Conservation (phyloP, 257 asterid genomes). For the Prunella vulgaris region DNA sequence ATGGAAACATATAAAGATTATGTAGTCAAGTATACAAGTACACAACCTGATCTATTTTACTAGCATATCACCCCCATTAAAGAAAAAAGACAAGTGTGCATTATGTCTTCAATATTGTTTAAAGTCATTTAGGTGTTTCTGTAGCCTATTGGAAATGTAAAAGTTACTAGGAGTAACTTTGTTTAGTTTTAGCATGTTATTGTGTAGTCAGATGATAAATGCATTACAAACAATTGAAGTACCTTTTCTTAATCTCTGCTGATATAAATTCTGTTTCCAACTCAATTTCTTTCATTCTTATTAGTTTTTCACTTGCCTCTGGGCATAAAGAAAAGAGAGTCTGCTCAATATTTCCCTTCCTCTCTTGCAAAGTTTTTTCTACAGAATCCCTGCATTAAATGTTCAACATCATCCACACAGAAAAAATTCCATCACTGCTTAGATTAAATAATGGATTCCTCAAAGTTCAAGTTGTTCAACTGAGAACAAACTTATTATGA, state of each 20-base stretch:
- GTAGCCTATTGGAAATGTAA: background rate
- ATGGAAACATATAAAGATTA: background rate
- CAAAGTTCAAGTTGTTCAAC: too few species aligned
- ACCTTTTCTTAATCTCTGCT: constrained; percentile 57
- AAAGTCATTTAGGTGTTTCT: background rate
- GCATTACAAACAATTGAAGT: constrained; percentile 17
- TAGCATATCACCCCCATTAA: background rate
- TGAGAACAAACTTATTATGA: background rate
- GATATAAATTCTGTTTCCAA: constrained; percentile 34
- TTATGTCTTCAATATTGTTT: background rate
- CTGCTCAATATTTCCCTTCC: constrained; percentile 39
- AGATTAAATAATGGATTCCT: too few species aligned
- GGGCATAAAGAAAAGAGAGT: constrained; percentile 35
- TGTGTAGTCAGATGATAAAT: constrained; percentile 11
- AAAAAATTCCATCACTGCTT: too few species aligned
- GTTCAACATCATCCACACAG: constrained; percentile 6
- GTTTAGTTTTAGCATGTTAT: background rate
- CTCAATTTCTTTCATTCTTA: constrained; percentile 35
- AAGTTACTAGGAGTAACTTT: background rate
- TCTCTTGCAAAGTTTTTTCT: constrained; percentile 44
- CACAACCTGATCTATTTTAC: background rate
- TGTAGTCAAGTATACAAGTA: background rate
- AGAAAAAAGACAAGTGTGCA: background rate
- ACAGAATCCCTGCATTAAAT: constrained; percentile 45
- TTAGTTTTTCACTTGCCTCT: constrained; percentile 41